Conservation (phyloP, 2,329 filamentous ascomycete genomes). For the Fusarium cicatricum region DNA sequence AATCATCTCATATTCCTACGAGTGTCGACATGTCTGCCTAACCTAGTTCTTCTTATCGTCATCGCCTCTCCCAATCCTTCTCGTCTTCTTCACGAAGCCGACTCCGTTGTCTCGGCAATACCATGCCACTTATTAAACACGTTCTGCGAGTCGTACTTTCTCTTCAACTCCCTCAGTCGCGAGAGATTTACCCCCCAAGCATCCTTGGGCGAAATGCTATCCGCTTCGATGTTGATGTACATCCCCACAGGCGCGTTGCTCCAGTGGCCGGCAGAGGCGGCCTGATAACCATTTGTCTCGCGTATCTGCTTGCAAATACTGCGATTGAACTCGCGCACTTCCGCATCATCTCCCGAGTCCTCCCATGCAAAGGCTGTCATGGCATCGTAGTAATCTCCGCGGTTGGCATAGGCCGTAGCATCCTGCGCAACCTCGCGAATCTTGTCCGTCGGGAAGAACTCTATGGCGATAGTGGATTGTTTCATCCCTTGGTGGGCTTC, state of each 20-base stretch:
- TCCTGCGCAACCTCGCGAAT: constrained; percentile 46
- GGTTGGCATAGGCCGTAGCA: constrained; percentile 55
- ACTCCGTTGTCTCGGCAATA: constrained; percentile 11
- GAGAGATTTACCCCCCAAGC: constrained; percentile 45
- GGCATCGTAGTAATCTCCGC: constrained; percentile 55
- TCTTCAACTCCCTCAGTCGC: constrained; percentile 45
- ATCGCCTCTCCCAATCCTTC: too few relatives aligned
- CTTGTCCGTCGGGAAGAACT: constrained; percentile 53
- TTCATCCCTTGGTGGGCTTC: constrained; percentile 32
- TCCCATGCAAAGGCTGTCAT: constrained; percentile 53
- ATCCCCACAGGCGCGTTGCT: constrained; percentile 38
- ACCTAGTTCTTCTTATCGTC: too few relatives aligned
- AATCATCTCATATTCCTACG: too few relatives aligned
- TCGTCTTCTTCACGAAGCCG: neutral
- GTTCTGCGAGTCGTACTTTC: constrained; percentile 46
- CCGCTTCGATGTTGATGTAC: constrained; percentile 44
- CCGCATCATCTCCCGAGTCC: constrained; percentile 47
- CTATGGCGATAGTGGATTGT: constrained; percentile 46
- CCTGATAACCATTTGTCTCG: constrained; percentile 37
- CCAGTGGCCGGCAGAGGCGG: constrained; percentile 16
- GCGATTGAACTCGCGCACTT: constrained; percentile 51
- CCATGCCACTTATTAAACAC: constrained; percentile 47
- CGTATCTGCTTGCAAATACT: constrained; percentile 41
- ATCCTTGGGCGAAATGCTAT: constrained; percentile 35
- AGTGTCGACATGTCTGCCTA: too few relatives aligned